Evolutionary conservation across 148 eudicot species (phyloP), one percentile per base, ranked within the genome.

Genomic region (Heliamphora exappendiculata): DNA sequence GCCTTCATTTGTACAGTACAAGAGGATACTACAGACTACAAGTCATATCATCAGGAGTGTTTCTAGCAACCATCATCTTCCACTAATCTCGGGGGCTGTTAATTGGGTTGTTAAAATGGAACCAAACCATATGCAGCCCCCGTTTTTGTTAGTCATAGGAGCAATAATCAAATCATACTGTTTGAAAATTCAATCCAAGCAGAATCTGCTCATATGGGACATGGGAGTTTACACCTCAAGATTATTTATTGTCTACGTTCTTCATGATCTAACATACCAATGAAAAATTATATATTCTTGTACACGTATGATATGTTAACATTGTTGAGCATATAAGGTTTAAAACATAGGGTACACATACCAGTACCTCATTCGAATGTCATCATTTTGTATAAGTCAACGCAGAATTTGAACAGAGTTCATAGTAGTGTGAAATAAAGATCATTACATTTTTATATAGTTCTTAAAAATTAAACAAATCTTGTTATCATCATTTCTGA

Each of bases 31-130:
- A 60, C 37, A 60, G 20, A 60, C 24, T 44, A 67, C 26, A 67
- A 41, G 19, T 66, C 24, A 59, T 55, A 59, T 34, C 72, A 79
- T 41, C 60, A 79, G 62, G 57, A 78, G 24, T 73, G 31, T 63
- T 73, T 72, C 70, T 10, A 33, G 8, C 33, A 26, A 71, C 31
- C 49, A 39, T 67, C 16, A 33, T 50, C 17, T 51, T 51, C 19
- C 63, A 67, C 58, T 29, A 42, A 33, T 29, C 39, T 17, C 9
- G 39, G 26, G 16, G 16, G 39, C 60, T 17, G 14, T 50, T 19
- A 31, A 5, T 4, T 53, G 42, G 29, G 34, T 73, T 37, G 37
- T 16, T 42, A 41, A 50, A 71, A 71, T 50, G 50, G 60, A 71
- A 8, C 42, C 5, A 29, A 49, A 29, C 3, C 73, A 72, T 11